These are phyloP conservation scores for Cercospora beticola DNA, from an alignment of 2,329 filamentous ascomycete genomes.

Conservation along the genomic window DNA sequence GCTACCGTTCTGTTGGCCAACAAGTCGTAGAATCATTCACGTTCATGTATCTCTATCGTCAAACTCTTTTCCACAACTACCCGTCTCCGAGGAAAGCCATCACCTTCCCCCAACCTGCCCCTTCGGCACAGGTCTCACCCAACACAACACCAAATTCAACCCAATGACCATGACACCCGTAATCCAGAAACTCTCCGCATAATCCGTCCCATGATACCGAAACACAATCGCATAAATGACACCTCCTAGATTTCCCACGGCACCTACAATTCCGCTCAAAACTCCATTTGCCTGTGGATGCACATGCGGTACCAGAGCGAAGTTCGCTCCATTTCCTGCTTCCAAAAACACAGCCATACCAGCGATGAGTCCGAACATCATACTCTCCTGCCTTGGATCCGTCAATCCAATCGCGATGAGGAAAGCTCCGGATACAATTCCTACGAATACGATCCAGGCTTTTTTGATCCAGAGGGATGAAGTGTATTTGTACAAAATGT, in stretches of 20 bases:
- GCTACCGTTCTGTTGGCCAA: background rate
- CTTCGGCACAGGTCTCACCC: slow-evolving; percentile 60
- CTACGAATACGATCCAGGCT: slow-evolving; percentile 57
- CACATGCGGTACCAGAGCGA: slow-evolving; percentile 81
- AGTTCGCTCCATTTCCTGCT: slow-evolving; percentile 81
- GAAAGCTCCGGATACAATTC: slow-evolving; percentile 58
- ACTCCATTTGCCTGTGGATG: slow-evolving; percentile 78
- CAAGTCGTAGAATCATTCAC: background rate
- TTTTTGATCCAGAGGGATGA: slow-evolving; percentile 63
- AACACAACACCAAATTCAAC: slow-evolving; percentile 64
- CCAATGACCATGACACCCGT: slow-evolving; percentile 73
- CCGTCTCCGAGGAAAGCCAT: background rate
- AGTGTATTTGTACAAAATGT: slow-evolving; percentile 55
- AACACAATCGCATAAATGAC: slow-evolving; percentile 82
- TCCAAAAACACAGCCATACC: slow-evolving; percentile 80
- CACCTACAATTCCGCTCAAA: slow-evolving; percentile 74
- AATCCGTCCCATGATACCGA: slow-evolving; percentile 68
- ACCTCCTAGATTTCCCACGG: slow-evolving; percentile 78
- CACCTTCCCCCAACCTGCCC: slow-evolving; percentile 6
- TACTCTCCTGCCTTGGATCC: slow-evolving; percentile 60
- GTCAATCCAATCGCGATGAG: slow-evolving; percentile 60
- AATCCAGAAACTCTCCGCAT: slow-evolving; percentile 73
- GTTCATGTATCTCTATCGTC: background rate
- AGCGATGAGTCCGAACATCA: slow-evolving; percentile 74
- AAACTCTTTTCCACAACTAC: background rate